phyloP scores from a whole-genome alignment of 164 flowering plant species.

The Macadamia integrifolia region DNA sequence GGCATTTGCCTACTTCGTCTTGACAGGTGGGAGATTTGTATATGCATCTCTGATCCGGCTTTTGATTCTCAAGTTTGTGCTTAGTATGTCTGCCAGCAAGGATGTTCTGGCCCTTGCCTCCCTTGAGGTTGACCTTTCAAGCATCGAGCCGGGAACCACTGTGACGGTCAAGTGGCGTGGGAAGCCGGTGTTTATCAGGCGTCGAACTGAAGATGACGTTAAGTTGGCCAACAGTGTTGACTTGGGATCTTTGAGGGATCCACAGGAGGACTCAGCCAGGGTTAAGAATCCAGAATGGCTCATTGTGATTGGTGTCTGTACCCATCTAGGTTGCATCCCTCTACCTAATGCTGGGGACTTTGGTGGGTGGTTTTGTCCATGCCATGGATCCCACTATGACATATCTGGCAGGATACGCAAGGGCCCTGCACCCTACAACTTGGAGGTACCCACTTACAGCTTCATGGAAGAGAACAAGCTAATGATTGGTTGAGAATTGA shows the following conservation, averaged over 20 bases:
- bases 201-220: conserved; percentile 33
- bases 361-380: conserved; percentile 45
- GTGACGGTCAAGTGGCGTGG: conserved; percentile 46
- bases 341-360: conserved; percentile 40
- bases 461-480: conserved; percentile 33
- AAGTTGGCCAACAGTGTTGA: conserved; percentile 31
- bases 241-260: conserved; percentile 21
- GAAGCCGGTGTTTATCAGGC: conserved; percentile 37
- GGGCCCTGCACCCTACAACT: conserved; percentile 39
- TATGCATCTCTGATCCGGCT: conserved; percentile 36
- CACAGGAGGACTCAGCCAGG: conserved; percentile 27
- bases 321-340: conserved; percentile 41
- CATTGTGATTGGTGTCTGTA: conserved; percentile 34
- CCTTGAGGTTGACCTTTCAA: conserved; percentile 35
- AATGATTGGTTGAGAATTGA: conserved; percentile 27
- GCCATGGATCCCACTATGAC: conserved; percentile 42
- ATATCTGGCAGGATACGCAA: conserved; percentile 36
- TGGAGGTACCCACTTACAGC: conserved; percentile 34
- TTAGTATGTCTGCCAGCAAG: conserved; percentile 41
- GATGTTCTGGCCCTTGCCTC: conserved; percentile 40
- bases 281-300: conserved; percentile 41
- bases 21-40: conserved; percentile 38
- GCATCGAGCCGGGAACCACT: conserved; percentile 34
- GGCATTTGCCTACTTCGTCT: conserved; percentile 38
- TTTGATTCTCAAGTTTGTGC: conserved; percentile 31